These are phyloP conservation scores for Haplosporangium sp. DNA, from an alignment of 371 early-diverging fungal species.

Conservation along the genomic window DNA sequence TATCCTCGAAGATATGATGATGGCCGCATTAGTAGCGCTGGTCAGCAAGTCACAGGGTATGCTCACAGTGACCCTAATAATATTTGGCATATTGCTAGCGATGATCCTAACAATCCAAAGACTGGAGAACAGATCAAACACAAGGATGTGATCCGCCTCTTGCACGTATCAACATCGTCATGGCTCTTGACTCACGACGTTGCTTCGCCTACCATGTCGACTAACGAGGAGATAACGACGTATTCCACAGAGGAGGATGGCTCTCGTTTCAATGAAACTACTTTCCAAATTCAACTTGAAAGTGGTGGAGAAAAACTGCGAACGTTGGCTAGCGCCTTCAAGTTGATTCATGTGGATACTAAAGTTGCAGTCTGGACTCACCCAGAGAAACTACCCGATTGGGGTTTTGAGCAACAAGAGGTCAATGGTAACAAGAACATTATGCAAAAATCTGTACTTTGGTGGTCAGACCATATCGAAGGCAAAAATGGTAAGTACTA, in stretches of 20 bases:
- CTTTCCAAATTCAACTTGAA: conserved; percentile 73
- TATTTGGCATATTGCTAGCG: conserved; percentile 78
- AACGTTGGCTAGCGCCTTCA: conserved; percentile 72
- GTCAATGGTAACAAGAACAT: conserved; percentile 95
- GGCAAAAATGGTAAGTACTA: conserved; percentile 67
- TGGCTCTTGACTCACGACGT: conserved; percentile 96
- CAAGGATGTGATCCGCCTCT: conserved; percentile 69
- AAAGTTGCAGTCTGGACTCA: conserved; percentile 87
- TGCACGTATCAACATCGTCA: conserved; percentile 68
- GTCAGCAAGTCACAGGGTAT: conserved; percentile 95
- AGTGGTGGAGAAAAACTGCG: conserved; percentile 58
- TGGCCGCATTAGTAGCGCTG: conserved; percentile 88
- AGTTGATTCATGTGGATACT: conserved; percentile 84
- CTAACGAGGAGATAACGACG: conserved; percentile 97
- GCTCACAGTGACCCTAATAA: conserved; percentile 83
- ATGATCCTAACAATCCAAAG: conserved; percentile 59
- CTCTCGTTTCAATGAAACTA: conserved; percentile 70
- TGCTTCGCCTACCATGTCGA: conserved; percentile 94
- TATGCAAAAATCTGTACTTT: conserved; percentile 78
- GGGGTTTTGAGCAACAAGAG: conserved; percentile 97
- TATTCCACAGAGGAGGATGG: conserved; percentile 60
- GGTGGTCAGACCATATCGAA: conserved; percentile 79
- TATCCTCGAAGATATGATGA: conserved; percentile 96
- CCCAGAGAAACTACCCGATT: conserved; percentile 84
- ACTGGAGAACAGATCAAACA: conserved; percentile 59